Percentiles rank a stretch among this genome's conserved stretches.
phyloP scores from a whole-genome alignment of 2,329 filamentous ascomycete species.

The Fusarium secorum region DNA sequence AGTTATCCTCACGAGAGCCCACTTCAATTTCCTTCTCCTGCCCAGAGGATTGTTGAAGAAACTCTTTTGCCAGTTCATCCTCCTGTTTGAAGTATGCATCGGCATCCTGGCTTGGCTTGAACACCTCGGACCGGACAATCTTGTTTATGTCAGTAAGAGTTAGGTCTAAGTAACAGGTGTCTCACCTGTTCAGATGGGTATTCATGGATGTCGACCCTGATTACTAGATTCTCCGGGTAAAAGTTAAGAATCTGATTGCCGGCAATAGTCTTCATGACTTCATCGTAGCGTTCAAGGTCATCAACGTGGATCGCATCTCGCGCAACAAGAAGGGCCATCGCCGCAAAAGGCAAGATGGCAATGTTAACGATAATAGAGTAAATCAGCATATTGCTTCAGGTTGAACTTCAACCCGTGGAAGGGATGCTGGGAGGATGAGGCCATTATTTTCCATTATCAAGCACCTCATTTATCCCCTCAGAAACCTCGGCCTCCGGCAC shows the following conservation, averaged over 20 bases:
- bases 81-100: background rate
- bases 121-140: background rate
- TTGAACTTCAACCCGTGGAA: too few relatives aligned
- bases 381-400: background rate
- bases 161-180: fast-evolving
- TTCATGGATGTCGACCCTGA: background rate
- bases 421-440: too few relatives aligned
- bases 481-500: background rate
- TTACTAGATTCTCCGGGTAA: background rate
- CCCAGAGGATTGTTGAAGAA: too few relatives aligned
- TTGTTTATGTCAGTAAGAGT: fast-evolving
- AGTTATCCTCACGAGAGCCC: fast-evolving
- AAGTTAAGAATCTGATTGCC: background rate
- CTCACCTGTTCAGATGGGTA: background rate
- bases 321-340: background rate
- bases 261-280: background rate
- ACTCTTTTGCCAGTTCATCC: background rate
- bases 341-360: fast-evolving
- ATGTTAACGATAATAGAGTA: fast-evolving
- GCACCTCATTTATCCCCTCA: fast-evolving
- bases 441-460: too few relatives aligned
- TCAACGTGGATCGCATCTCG: background rate
- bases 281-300: background rate
- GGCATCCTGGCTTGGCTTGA: background rate
- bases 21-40: fast-evolving